Conservation (phyloP, 2,329 filamentous ascomycete species). For the Aspergillus alliaceus region DNA sequence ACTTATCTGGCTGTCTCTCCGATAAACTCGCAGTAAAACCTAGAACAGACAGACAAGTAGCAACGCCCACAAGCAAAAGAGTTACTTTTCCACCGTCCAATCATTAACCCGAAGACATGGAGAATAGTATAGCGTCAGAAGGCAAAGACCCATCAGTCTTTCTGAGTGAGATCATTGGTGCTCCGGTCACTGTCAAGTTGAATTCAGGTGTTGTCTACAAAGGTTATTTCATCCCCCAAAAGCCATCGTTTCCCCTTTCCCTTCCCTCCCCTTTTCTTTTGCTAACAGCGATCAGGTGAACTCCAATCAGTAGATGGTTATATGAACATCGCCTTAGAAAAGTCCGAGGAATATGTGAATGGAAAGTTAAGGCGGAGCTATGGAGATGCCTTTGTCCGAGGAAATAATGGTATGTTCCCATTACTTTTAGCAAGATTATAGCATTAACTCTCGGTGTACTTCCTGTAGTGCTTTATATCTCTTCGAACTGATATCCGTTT, state of each 20-base stretch:
- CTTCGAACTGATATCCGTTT: conserved; percentile 27
- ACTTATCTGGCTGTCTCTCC: no score
- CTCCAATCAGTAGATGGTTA: conserved; percentile 97
- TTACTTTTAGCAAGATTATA: not conserved
- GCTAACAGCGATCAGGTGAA: conserved; percentile 62
- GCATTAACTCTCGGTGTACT: not conserved
- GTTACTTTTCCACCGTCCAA: no score
- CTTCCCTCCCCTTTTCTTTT: not conserved
- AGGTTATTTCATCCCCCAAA: conserved; percentile 55
- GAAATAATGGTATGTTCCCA: conserved; percentile 76
- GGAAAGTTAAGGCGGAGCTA: conserved; percentile 79
- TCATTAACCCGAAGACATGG: no score
- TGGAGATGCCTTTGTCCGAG: conserved; percentile 91
- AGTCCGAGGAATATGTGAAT: conserved; percentile 88
- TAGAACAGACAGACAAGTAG: no score
- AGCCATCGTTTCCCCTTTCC: not conserved
- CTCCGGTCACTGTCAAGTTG: conserved; percentile 91
- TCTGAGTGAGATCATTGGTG: conserved; percentile 89
- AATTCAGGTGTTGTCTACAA: conserved; percentile 99
- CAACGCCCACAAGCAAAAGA: no score
- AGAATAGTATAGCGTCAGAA: conserved; percentile 69
- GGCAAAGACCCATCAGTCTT: conserved; percentile 93
- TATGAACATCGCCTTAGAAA: conserved; percentile 99
- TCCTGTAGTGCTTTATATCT: conserved; percentile 40
- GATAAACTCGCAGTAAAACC: no score